phyloP scores from a whole-genome alignment of 495 filamentous ascomycete genomes.

The Penicillium atrosanguineum region DNA sequence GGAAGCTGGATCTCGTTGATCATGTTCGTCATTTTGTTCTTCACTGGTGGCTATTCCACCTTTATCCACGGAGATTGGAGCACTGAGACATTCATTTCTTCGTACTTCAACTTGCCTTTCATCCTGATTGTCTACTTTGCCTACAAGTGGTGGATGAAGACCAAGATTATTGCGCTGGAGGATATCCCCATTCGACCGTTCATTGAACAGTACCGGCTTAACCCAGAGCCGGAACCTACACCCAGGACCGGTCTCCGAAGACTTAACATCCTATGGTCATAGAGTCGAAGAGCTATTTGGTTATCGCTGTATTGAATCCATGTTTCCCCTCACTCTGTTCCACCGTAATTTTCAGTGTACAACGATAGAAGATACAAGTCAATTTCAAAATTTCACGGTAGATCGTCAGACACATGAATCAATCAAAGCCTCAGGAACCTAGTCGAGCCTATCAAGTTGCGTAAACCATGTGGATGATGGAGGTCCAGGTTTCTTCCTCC shows the following conservation, averaged over 20 bases:
- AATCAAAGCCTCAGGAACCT: no score
- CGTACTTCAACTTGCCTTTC: slow-evolving; percentile 50
- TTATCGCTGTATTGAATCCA: no score
- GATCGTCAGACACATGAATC: no score
- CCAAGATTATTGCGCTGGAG: slow-evolving; percentile 49
- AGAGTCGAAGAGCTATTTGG: background rate
- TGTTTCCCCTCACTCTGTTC: no score
- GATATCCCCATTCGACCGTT: slow-evolving; percentile 40
- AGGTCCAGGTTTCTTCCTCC: no score
- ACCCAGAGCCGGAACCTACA: slow-evolving; percentile 21
- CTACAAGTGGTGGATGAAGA: slow-evolving; percentile 56
- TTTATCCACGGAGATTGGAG: slow-evolving; percentile 52
- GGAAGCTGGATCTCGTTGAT: slow-evolving; percentile 45
- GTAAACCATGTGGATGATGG: no score
- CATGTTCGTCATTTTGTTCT: slow-evolving; percentile 44
- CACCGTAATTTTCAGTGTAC: no score
- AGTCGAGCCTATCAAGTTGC: no score
- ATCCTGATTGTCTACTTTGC: slow-evolving; percentile 51
- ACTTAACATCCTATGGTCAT: slow-evolving; percentile 27
- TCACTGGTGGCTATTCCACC: slow-evolving; percentile 28
- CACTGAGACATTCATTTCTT: slow-evolving; percentile 28
- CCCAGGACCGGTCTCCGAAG: slow-evolving; percentile 13
- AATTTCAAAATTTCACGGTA: no score
- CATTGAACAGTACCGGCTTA: slow-evolving; percentile 20
- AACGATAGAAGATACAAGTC: no score